Evolutionary conservation across 805 yeast genomes (phyloP).

Genomic region (Yarrowia sp.): DNA sequence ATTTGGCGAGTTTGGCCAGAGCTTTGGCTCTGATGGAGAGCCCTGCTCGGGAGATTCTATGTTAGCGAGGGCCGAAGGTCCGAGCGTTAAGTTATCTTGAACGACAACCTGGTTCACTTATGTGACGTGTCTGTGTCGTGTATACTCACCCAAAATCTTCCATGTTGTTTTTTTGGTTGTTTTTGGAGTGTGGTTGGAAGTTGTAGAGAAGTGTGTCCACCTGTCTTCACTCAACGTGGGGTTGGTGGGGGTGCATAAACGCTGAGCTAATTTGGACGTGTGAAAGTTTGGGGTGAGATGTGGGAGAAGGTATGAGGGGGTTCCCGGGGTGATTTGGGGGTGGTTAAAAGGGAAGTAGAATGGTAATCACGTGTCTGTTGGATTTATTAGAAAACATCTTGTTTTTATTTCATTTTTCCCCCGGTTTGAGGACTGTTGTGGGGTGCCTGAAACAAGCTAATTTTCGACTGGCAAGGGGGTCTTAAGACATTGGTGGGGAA

Average conservation of each 20-base stretch:
- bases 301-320: neutral
- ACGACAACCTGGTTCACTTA: too few relatives aligned
- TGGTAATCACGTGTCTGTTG: neutral
- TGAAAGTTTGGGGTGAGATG: neutral
- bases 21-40: slow-evolving; percentile 42
- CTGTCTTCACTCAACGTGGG: slow-evolving; percentile 14
- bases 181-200: neutral
- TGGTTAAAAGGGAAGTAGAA: neutral
- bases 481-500: neutral
- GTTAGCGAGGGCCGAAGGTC: slow-evolving; percentile 4
- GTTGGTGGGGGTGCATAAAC: neutral
- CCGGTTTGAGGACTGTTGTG: neutral
- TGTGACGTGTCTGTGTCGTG: too few relatives aligned
- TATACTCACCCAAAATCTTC: slow-evolving; percentile 31
- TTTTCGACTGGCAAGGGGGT: neutral
- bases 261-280: neutral
- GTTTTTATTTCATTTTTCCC: neutral
- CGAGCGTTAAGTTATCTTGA: too few relatives aligned
- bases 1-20: slow-evolving; percentile 41
- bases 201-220: neutral
- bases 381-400: too few relatives aligned
- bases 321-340: neutral
- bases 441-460: neutral
- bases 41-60: slow-evolving; percentile 40
- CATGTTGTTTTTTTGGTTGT: slow-evolving; percentile 24